Evolutionary conservation across 1,284 basidiomycete genomes (phyloP).

Genomic region (Athelia sp.): DNA sequence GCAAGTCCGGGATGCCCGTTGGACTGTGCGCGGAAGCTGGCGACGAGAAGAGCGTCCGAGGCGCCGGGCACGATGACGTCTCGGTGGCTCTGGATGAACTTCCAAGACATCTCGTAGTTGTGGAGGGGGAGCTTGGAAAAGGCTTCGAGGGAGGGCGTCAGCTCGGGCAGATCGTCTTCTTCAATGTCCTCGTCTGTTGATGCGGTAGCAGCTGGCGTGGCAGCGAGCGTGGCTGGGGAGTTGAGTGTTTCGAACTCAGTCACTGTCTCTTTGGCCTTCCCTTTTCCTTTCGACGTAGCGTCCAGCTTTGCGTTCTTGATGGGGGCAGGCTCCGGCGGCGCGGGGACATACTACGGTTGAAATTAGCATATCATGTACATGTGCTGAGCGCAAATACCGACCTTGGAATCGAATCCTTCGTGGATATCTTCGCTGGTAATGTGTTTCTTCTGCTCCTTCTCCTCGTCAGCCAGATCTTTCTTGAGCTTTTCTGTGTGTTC

Average conservation of each 20-base stretch:
- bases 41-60: constrained; percentile 87
- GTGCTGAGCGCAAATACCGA: constrained; percentile 21
- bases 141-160: constrained; percentile 70
- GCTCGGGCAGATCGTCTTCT: constrained; percentile 72
- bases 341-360: constrained; percentile 56
- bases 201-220: too few relatives aligned
- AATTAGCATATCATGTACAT: constrained; percentile 2
- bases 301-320: constrained; percentile 48
- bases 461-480: constrained; percentile 43
- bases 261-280: constrained; percentile 30
- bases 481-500: constrained; percentile 42
- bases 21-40: constrained; percentile 83
- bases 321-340: constrained; percentile 58
- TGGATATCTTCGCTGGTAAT: constrained; percentile 88
- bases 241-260: constrained; percentile 87
- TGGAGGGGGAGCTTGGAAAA: constrained; percentile 76
- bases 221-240: constrained; percentile 47
- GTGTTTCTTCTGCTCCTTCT: constrained; percentile 55
- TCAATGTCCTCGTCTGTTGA: constrained; percentile 29
- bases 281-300: constrained; percentile 34
- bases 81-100: constrained; percentile 77
- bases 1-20: constrained; percentile 65
- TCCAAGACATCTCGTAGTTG: constrained; percentile 72
- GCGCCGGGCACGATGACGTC: constrained; percentile 73
- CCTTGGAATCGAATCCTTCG: constrained; percentile 79